phyloP scores from a whole-genome alignment of 306 rosid genomes.

The Carpinus fangiana region DNA sequence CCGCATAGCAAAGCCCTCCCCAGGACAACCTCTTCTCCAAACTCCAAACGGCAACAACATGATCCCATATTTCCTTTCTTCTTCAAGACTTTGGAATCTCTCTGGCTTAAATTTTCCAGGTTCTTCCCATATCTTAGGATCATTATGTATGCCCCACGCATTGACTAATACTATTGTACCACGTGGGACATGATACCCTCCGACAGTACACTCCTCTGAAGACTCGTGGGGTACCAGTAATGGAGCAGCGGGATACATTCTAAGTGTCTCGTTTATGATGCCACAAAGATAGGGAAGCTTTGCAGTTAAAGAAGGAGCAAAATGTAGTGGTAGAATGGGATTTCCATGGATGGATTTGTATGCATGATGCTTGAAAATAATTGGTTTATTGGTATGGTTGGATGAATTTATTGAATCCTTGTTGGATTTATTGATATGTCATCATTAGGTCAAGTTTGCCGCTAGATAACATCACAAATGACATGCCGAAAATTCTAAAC shows the following conservation, averaged over 20 bases:
- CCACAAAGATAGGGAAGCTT: slow-evolving; percentile 27
- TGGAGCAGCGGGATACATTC: slow-evolving; percentile 39
- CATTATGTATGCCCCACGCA: slow-evolving; percentile 47
- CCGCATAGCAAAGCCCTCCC: neutral
- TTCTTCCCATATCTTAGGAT: slow-evolving; percentile 32
- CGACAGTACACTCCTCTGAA: slow-evolving; percentile 26
- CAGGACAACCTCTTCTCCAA: slow-evolving; percentile 25
- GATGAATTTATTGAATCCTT: too few relatives aligned
- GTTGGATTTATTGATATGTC: too few relatives aligned
- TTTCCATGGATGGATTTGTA: slow-evolving; percentile 9
- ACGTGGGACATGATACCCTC: slow-evolving; percentile 41
- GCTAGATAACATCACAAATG: too few relatives aligned
- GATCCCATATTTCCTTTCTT: neutral
- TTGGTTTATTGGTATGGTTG: too few relatives aligned
- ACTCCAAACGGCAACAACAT: slow-evolving; percentile 31
- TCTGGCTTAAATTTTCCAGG: slow-evolving; percentile 36
- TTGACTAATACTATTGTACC: slow-evolving; percentile 47
- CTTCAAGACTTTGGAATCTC: slow-evolving; percentile 31
- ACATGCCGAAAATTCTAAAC: too few relatives aligned
- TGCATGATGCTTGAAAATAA: neutral
- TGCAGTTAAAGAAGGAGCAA: slow-evolving; percentile 1
- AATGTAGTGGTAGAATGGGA: slow-evolving; percentile 16
- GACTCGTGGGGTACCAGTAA: slow-evolving; percentile 44
- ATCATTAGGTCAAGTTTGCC: too few relatives aligned
- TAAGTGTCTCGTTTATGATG: slow-evolving; percentile 41